Percentiles rank a stretch among this genome's conserved stretches.
phyloP scores from a whole-genome alignment of 345 rosid species.

The Rubroshorea leprosula region DNA sequence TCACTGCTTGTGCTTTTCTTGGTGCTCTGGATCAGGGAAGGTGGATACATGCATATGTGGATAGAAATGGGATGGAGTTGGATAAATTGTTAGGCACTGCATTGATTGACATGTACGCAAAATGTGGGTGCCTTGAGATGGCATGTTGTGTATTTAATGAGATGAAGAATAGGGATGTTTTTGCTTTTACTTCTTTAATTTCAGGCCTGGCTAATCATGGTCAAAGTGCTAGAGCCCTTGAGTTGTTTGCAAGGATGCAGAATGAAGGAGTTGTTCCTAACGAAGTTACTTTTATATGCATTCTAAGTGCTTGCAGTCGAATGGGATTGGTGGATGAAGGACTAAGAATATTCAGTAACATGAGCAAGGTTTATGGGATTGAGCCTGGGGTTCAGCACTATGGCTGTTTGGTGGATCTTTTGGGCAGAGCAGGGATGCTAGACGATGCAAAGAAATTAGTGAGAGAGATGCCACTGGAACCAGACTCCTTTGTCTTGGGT shows the following conservation, averaged over 20 bases:
- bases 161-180: slow-evolving; percentile 37
- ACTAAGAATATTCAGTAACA: slow-evolving; percentile 33
- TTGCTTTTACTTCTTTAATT: slow-evolving; percentile 43
- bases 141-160: slow-evolving; percentile 34
- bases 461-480: slow-evolving; percentile 44
- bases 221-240: slow-evolving; percentile 28
- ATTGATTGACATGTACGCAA: slow-evolving; percentile 53
- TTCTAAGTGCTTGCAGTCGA: slow-evolving; percentile 48
- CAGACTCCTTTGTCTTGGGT: slow-evolving; percentile 43
- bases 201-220: slow-evolving; percentile 50
- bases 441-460: slow-evolving; percentile 41
- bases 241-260: slow-evolving; percentile 39
- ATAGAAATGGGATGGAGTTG: slow-evolving; percentile 23
- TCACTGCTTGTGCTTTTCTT: slow-evolving; percentile 42
- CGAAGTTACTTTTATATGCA: slow-evolving; percentile 43
- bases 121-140: slow-evolving; percentile 39
- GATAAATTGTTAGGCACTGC: slow-evolving; percentile 38
- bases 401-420: slow-evolving; percentile 51
- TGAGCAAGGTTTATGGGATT: slow-evolving; percentile 28
- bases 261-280: slow-evolving; percentile 36
- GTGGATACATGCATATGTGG: slow-evolving; percentile 48
- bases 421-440: slow-evolving; percentile 50
- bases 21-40: slow-evolving; percentile 47
- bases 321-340: slow-evolving; percentile 45
- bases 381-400: slow-evolving; percentile 44